These are phyloP conservation scores for Clitopilus passeckerianus DNA, from an alignment of 768 basidiomycete genomes.

Conservation along the genomic window DNA sequence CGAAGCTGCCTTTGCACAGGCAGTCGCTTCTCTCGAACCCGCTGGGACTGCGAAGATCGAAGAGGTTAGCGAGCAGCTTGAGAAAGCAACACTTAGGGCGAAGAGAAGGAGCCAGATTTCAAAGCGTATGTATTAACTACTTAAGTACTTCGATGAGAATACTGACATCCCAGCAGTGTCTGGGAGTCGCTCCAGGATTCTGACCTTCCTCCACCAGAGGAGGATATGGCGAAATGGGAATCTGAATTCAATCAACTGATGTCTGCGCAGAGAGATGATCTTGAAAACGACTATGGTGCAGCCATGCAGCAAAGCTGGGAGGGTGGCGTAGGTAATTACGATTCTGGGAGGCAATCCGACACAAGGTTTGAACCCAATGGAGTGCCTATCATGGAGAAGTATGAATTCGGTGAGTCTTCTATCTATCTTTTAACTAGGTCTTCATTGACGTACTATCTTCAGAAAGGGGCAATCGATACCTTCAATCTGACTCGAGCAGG, in stretches of 20 bases:
- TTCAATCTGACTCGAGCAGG: slow-evolving; percentile 44
- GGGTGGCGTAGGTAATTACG: slow-evolving; percentile 41
- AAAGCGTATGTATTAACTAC: slow-evolving; percentile 38
- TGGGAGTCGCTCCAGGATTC: slow-evolving; percentile 62
- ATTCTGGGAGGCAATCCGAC: slow-evolving; percentile 7
- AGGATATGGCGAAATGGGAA: slow-evolving; percentile 78
- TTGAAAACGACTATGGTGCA: slow-evolving; percentile 57
- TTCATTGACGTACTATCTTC: slow-evolving; percentile 3
- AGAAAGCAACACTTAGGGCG: slow-evolving; percentile 10
- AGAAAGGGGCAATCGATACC: slow-evolving; percentile 73
- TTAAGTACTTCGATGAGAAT: not conserved
- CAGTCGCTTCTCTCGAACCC: slow-evolving; percentile 45
- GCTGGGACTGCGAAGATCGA: slow-evolving; percentile 26
- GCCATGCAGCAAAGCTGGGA: slow-evolving; percentile 67
- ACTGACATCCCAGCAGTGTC: slow-evolving; percentile 32
- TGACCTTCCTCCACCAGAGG: slow-evolving; percentile 48
- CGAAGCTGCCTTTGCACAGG: slow-evolving; percentile 78
- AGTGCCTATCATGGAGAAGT: slow-evolving; percentile 65
- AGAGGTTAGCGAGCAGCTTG: not conserved
- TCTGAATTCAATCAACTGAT: slow-evolving; percentile 78
- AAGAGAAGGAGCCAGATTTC: slow-evolving; percentile 35
- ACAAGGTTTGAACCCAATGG: slow-evolving; percentile 67
- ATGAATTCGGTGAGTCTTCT: slow-evolving; percentile 65
- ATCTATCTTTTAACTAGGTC: not conserved
- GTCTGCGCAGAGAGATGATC: slow-evolving; percentile 59